These are phyloP conservation scores for Fusarium sp. DNA, from an alignment of 2,329 filamentous ascomycete species.

Conservation along the genomic window DNA sequence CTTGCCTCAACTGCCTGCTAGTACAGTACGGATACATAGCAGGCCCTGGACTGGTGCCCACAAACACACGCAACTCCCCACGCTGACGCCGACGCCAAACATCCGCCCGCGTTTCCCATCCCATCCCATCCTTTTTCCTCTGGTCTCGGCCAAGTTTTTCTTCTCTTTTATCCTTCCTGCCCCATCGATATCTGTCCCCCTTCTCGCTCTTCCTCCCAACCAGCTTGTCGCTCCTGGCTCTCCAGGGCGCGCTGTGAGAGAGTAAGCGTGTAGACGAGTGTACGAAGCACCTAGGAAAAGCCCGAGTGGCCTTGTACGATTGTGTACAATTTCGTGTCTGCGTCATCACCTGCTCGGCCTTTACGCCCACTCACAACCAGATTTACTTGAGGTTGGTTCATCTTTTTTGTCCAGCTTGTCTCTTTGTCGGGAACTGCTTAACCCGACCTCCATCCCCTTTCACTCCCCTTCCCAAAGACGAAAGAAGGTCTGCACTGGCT, in stretches of 20 bases:
- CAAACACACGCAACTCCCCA: slow-evolving; percentile 37
- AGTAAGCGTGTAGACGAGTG: slow-evolving; percentile 35
- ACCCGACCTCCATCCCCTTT: slow-evolving; percentile 19
- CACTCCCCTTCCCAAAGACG: slow-evolving; percentile 17
- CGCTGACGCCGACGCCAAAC: slow-evolving; percentile 40
- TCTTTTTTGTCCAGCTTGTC: slow-evolving; percentile 33
- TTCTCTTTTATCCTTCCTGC: slow-evolving; percentile 17
- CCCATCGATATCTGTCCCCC: slow-evolving; percentile 24
- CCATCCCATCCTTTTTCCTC: slow-evolving; percentile 30
- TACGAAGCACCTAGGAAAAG: slow-evolving; percentile 12
- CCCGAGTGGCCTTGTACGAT: slow-evolving; percentile 36
- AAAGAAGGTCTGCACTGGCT: slow-evolving; percentile 21
- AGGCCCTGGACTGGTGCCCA: slow-evolving; percentile 37
- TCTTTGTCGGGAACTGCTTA: slow-evolving; percentile 22
- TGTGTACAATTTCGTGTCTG: slow-evolving; percentile 21
- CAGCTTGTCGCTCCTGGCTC: slow-evolving; percentile 45
- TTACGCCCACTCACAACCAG: slow-evolving; percentile 13
- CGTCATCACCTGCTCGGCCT: slow-evolving; percentile 1
- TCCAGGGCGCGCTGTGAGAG: slow-evolving; percentile 47
- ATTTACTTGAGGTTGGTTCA: slow-evolving; percentile 43
- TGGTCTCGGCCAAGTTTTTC: slow-evolving; percentile 22
- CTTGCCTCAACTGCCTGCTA: slow-evolving; percentile 27
- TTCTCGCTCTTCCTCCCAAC: slow-evolving; percentile 34
- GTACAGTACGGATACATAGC: not conserved
- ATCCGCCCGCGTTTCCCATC: slow-evolving; percentile 37